Evolutionary conservation across 2,329 filamentous ascomycete genomes (phyloP), one percentile per base, ranked within the genome.

Genomic region (Leptographium flavum): DNA sequence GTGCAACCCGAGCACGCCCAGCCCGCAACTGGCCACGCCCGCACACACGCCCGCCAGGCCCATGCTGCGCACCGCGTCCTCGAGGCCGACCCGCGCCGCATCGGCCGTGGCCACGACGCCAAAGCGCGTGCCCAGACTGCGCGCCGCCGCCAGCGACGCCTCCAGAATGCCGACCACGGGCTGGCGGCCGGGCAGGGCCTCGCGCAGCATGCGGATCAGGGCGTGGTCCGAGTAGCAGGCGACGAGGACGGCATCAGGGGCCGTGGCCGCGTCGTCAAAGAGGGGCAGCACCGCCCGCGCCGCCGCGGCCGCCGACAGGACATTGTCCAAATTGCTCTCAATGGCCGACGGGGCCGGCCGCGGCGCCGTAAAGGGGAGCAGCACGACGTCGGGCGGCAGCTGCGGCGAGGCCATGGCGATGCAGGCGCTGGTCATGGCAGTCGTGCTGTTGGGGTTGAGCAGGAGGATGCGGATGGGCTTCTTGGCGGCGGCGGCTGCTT

Each of bases 171-270:
- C 49, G 28, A 47, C 40, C 10, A 52, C 50, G 17, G 50, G 50
- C 47, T 52, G 50, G 43, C 47, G 39, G 39, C 19, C 38, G 3
- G 45, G 43, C 22, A 52, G 43, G 33, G 50, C 50, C 17, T 52
- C 50, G 39, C 50, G 50, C 41, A 52, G 47, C 50, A 52, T 50
- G 19, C 45, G 43, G 45, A 52, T 49, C 10, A 52, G 45, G 8
- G 47, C 31, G 27, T 52, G 50, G 41, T 52, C 52, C 42, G 50
- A 53, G 47, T 52, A 53, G 49, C 52, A 53, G n/a, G 49, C 49
- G 14, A 52, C 52, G 5, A 53, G 50, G 14, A 53, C 42, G 40
- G 50, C 50, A 35, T 53, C 52, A 32, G 52, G 46, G 0, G 31
- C 31, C 15, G 31, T 15, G 14, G 31, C 31, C 15, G 31, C 31